A percentile compares a stretch with the other conserved stretches of the same genome.
Evolutionary conservation across 2,329 filamentous ascomycete genomes (phyloP).

Genomic region (Ramularia endophylla): DNA sequence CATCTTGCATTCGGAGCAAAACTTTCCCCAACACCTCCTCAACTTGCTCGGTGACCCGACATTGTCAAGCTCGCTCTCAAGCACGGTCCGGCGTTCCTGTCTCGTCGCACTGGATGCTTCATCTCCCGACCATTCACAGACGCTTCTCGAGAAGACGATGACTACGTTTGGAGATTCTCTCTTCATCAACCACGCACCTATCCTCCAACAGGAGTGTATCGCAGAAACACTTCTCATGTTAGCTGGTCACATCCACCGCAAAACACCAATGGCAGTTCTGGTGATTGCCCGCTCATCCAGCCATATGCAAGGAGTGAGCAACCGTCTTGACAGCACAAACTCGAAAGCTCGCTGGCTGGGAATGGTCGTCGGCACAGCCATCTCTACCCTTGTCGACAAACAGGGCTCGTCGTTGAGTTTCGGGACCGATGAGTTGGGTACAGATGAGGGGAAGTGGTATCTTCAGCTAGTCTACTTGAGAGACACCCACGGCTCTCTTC

Average conservation of each 20-base stretch:
- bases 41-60: constrained; percentile 21
- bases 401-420: constrained; percentile 72
- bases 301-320: constrained; percentile 77
- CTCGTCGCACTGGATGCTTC: constrained; percentile 21
- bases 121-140: constrained; percentile 33
- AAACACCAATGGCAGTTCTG: constrained; percentile 59
- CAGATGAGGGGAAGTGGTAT: constrained; percentile 69
- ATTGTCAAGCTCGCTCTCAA: constrained; percentile 17
- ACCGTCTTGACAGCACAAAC: constrained; percentile 73
- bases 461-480: constrained; percentile 57
- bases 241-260: constrained; percentile 68
- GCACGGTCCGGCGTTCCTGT: constrained; percentile 22
- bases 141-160: constrained; percentile 63
- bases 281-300: constrained; percentile 63
- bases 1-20: constrained; percentile 13
- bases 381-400: constrained; percentile 59
- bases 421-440: constrained; percentile 70
- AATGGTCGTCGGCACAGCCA: constrained; percentile 75
- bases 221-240: constrained; percentile 71
- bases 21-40: constrained; percentile 16
- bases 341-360: constrained; percentile 72
- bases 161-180: constrained; percentile 76
- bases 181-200: constrained; percentile 77
- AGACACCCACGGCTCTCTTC: constrained; percentile 58
- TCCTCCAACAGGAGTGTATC: constrained; percentile 84